Conservation (phyloP, 2,329 filamentous ascomycete genomes). For the Aspergillus latus region DNA sequence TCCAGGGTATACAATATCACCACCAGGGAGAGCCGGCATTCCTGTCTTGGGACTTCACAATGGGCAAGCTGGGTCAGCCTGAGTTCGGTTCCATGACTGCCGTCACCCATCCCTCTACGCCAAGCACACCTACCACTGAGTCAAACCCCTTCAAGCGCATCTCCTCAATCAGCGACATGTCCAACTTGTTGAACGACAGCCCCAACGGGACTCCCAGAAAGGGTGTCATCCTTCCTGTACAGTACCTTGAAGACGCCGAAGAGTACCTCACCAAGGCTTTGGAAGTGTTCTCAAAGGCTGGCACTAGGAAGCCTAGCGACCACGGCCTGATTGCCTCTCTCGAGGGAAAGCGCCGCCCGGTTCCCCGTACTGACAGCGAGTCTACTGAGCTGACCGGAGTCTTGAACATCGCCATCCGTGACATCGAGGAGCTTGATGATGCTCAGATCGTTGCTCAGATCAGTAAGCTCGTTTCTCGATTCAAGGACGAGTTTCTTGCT, state of each 20-base stretch:
- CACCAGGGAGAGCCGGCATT: conserved; percentile 69
- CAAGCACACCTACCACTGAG: conserved; percentile 67
- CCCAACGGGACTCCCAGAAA: conserved; percentile 74
- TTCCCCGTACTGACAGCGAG: conserved; percentile 56
- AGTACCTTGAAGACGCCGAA: conserved; percentile 91
- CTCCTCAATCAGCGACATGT: conserved; percentile 95
- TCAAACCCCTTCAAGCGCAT: conserved; percentile 74
- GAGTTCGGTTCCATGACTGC: conserved; percentile 80
- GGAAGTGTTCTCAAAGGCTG: conserved; percentile 69
- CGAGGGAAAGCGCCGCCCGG: conserved; percentile 66
- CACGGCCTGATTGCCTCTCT: conserved; percentile 69
- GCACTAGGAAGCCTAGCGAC: conserved; percentile 53
- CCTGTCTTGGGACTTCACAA: conserved; percentile 91
- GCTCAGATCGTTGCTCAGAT: conserved; percentile 76
- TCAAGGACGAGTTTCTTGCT: conserved; percentile 78
- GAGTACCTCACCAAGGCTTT: conserved; percentile 81
- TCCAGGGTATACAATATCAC: conserved; percentile 87
- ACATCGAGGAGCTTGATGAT: conserved; percentile 81
- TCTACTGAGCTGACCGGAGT: conserved; percentile 82
- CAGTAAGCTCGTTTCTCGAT: conserved; percentile 70
- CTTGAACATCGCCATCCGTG: conserved; percentile 85
- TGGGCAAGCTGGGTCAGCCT: conserved; percentile 87
- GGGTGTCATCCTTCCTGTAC: conserved; percentile 91
- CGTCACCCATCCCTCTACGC: conserved; percentile 72
- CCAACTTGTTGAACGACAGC: conserved; percentile 73